Conservation (phyloP, 2,329 filamentous ascomycete genomes). For the Ophiostoma perfectum region DNA sequence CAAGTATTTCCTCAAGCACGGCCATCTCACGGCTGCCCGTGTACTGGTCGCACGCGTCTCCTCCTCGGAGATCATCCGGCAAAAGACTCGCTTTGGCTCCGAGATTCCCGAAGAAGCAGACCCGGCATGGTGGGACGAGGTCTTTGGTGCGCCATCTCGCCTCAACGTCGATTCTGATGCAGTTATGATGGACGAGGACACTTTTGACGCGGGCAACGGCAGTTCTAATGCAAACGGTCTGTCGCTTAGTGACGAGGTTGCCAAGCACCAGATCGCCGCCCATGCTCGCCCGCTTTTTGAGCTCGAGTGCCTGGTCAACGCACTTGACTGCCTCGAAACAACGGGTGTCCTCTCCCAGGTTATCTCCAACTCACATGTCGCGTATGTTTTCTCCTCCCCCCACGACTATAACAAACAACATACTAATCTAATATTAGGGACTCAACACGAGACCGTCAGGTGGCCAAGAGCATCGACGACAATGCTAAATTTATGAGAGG, state of each 20-base stretch:
- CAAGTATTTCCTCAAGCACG: constrained; percentile 71
- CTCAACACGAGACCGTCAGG: constrained; percentile 40
- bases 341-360: constrained; percentile 54
- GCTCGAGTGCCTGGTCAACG: constrained; percentile 60
- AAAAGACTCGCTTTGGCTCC: constrained; percentile 34
- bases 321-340: constrained; percentile 63
- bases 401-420: background rate
- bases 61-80: constrained; percentile 45
- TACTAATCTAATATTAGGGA: constrained; percentile 29
- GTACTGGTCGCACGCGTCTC: constrained; percentile 47
- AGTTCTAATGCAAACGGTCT: background rate
- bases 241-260: constrained; percentile 27
- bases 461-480: constrained; percentile 50
- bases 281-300: constrained; percentile 62
- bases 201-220: background rate
- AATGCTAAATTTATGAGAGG: constrained; percentile 51
- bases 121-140: constrained; percentile 34
- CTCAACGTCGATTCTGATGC: constrained; percentile 30
- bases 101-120: constrained; percentile 35
- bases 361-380: constrained; percentile 45
- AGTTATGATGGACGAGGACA: constrained; percentile 32
- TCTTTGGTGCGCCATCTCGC: constrained; percentile 30
- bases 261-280: constrained; percentile 41
- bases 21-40: constrained; percentile 51
- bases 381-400: constrained; percentile 41